Evolutionary conservation across 306 rosid species (phyloP), one percentile per base, ranked within the genome.

Genomic region (Betula pendula): DNA sequence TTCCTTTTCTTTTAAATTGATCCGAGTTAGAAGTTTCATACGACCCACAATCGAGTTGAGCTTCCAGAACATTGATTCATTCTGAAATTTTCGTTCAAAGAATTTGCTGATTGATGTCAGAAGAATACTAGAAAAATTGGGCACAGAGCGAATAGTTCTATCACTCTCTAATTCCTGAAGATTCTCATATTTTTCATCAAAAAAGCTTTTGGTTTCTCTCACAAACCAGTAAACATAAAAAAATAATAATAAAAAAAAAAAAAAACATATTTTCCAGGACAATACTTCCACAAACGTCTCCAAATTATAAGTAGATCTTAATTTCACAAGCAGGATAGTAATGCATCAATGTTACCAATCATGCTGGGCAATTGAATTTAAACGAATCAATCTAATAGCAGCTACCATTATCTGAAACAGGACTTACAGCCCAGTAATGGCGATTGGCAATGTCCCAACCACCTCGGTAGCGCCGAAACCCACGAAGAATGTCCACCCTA

Each of bases 351-450:
- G 14, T 60, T 29, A 20, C 25, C 51, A 43, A 45, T 4, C 53
- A 14, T 43, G 38, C 73, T 70, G 20, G 45, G 53, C 3, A 68
- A 50, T 65, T 12, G 17, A 66, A 68, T 77, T 17, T 11, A 59
- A 68, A 43, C 51, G 44, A 38, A 76, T 44, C 50, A 68, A 56
- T 65, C 70, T 60, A 14, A 60, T 19, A 38, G 42, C 71, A 65
- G 0, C 40, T 24, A 13, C 11, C 15, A 43, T 40, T 73, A 69
- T 38, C 62, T 72, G 47, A 27, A 80, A 19, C 48, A 42, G 60
- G 49, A 83, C 99, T 89, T 88, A 96, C 99, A 6, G 99, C 94
- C 99, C 99, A 96, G 87, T 96, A 96, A 83, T 96, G 92, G 44
- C 47, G 89, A 83, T 88, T 82, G 5, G 84, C 76, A 45, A 96